A percentile compares a stretch with the other conserved stretches of the same genome.
Conservation (phyloP, 345 rosid species). For the Ceriops zippeliana region DNA sequence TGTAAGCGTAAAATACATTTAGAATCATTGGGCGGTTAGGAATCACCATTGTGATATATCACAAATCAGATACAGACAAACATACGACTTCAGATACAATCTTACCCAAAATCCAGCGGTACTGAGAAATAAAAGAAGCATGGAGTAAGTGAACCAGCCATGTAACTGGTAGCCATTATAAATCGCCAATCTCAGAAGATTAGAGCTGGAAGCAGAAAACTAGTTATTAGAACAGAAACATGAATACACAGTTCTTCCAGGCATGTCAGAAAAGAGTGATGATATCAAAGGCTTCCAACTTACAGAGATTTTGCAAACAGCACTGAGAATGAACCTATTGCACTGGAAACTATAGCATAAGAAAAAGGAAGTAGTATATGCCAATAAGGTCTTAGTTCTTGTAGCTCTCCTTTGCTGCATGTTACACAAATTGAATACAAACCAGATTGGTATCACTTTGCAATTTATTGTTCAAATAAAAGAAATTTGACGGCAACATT, state of each 20-base stretch:
- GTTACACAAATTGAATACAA: slow-evolving; percentile 9
- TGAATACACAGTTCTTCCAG: slow-evolving; percentile 8
- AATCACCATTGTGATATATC: background rate
- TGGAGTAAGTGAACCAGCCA: slow-evolving; percentile 94
- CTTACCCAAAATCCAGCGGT: slow-evolving; percentile 99
- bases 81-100: background rate
- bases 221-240: slow-evolving; percentile 16
- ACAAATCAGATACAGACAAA: slow-evolving; percentile 10
- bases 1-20: slow-evolving; percentile 12
- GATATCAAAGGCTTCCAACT: slow-evolving; percentile 31
- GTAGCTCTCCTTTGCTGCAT: slow-evolving; percentile 86
- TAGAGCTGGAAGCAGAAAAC: slow-evolving; percentile 56
- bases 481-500: background rate
- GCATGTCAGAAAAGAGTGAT: slow-evolving; percentile 4
- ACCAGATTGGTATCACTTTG: background rate
- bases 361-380: slow-evolving; percentile 87
- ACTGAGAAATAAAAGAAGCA: slow-evolving; percentile 91
- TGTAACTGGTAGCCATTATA: slow-evolving; percentile 76
- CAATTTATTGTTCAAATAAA: background rate
- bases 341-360: slow-evolving; percentile 94
- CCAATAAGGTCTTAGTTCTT: slow-evolving; percentile 79
- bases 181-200: slow-evolving; percentile 89
- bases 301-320: slow-evolving; percentile 97
- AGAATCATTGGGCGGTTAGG: slow-evolving; percentile 5
- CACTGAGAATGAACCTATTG: slow-evolving; percentile 95